A percentile compares a stretch with the other conserved stretches of the same genome.
phyloP scores from a whole-genome alignment of 352 stramenopile species.

The Phytopythium mirpurense region DNA sequence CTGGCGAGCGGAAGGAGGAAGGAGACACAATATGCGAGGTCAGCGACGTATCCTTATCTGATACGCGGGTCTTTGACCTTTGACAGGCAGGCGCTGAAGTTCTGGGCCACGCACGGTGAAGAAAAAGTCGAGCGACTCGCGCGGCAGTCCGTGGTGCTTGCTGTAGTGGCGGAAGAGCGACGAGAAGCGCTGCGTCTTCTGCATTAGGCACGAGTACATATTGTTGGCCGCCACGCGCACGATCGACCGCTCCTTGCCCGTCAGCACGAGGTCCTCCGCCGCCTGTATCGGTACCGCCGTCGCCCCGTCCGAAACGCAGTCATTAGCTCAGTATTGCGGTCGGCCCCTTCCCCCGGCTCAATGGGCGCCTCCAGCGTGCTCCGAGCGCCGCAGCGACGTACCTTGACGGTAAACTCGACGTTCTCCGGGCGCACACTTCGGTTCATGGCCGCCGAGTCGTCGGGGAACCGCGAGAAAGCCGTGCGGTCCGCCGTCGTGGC shows the following conservation, averaged over 20 bases:
- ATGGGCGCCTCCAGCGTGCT: slow-evolving; percentile 21
- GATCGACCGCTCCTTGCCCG: slow-evolving; percentile 76
- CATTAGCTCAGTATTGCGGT: too few relatives aligned
- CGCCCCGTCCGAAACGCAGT: too few relatives aligned
- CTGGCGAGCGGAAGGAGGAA: slow-evolving; percentile 14
- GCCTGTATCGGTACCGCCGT: too few relatives aligned
- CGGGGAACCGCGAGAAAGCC: slow-evolving; percentile 1
- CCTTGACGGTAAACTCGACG: slow-evolving; percentile 96
- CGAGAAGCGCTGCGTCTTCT: slow-evolving; percentile 97
- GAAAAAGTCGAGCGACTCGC: slow-evolving; percentile 97
- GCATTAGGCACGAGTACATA: slow-evolving; percentile 95
- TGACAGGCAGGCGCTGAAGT: too few relatives aligned
- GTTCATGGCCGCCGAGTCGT: slow-evolving; percentile 39
- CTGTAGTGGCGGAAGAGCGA: slow-evolving; percentile 98
- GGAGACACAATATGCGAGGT: background rate
- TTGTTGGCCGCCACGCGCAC: slow-evolving; percentile 82
- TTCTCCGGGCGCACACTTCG: slow-evolving; percentile 87
- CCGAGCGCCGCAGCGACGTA: slow-evolving; percentile 10
- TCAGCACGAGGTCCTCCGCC: slow-evolving; percentile 70
- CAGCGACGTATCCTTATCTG: background rate
- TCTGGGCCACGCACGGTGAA: slow-evolving; percentile 76
- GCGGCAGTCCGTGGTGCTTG: slow-evolving; percentile 96
- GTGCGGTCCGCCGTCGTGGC: slow-evolving; percentile 3
- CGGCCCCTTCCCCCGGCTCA: background rate
- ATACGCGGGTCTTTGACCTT: too few relatives aligned